Evolutionary conservation across 139 green algal species (phyloP).

Genomic region (Edaphochlamys debaryana): DNA sequence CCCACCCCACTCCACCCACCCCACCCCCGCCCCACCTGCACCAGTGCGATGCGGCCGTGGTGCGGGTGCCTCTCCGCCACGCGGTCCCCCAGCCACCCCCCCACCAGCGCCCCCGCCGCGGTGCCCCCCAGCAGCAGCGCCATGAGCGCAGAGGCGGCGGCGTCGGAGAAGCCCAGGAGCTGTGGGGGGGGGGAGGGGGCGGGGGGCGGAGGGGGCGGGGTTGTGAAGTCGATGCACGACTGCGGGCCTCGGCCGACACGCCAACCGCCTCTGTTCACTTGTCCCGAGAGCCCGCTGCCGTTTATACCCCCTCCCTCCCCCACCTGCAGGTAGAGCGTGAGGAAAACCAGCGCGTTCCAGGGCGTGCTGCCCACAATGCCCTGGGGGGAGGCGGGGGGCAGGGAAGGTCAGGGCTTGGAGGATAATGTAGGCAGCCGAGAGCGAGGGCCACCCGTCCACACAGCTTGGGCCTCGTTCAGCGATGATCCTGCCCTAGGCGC

Average conservation of each 20-base stretch:
- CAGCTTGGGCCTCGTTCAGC: too few species aligned
- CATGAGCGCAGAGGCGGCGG: conserved; percentile 57
- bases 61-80: conserved; percentile 43
- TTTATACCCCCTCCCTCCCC: too few species aligned
- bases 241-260: background rate
- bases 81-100: conserved; percentile 54
- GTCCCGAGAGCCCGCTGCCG: conserved; percentile 36
- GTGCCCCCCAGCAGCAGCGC: conserved; percentile 64
- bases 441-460: too few species aligned
- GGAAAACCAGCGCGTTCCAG: conserved; percentile 89
- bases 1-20: background rate
- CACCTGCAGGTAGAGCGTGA: conserved; percentile 15
- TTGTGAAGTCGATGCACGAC: too few species aligned
- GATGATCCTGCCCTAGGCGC: too few species aligned
- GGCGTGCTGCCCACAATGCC: conserved; percentile 89
- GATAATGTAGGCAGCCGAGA: too few species aligned
- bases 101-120: conserved; percentile 56
- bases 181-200: too few species aligned
- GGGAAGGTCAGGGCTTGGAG: background rate
- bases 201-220: too few species aligned
- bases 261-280: background rate
- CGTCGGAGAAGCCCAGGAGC: conserved; percentile 84
- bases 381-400: conserved; percentile 54
- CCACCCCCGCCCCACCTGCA: conserved; percentile 50
- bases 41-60: conserved; percentile 55